These are phyloP conservation scores for Candida silvicultrix DNA, from an alignment of 805 yeast species.

Conservation along the genomic window DNA sequence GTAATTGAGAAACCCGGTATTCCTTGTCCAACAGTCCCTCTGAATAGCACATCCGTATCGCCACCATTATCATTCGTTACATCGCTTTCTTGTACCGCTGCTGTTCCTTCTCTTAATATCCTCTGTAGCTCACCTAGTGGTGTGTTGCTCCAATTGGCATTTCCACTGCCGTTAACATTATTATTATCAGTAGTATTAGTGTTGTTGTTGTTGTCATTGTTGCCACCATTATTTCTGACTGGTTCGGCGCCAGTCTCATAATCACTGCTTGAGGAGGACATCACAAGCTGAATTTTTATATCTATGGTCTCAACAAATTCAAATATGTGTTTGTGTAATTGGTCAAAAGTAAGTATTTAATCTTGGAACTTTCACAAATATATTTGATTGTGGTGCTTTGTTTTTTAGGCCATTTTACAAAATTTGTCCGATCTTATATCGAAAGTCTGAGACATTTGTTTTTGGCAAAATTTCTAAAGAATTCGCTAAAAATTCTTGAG, in stretches of 20 bases:
- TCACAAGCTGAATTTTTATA: too few relatives aligned
- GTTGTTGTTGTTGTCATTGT: too few relatives aligned
- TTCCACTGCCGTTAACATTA: too few relatives aligned
- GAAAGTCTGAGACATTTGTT: neutral
- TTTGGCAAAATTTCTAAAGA: neutral
- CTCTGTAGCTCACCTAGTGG: neutral
- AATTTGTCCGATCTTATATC: too few relatives aligned
- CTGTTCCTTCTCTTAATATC: neutral
- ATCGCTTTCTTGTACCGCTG: neutral
- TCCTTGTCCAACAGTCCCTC: conserved; percentile 12
- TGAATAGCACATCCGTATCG: conserved; percentile 11
- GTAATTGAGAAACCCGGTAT: conserved; percentile 14
- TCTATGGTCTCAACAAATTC: too few relatives aligned
- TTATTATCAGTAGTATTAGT: too few relatives aligned
- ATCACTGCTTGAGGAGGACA: neutral
- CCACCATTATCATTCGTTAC: neutral
- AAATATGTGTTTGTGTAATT: too few relatives aligned
- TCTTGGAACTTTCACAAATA: too few relatives aligned
- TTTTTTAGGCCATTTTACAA: too few relatives aligned
- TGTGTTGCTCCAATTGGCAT: neutral
- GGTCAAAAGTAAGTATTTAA: too few relatives aligned
- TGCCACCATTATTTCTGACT: neutral
- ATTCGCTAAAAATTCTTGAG: too few relatives aligned
- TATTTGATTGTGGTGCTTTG: too few relatives aligned
- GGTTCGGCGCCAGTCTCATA: neutral